A percentile compares a stretch with the other conserved stretches of the same genome.
phyloP scores from a whole-genome alignment of 768 basidiomycete species.

The Tricholoma matsutake region DNA sequence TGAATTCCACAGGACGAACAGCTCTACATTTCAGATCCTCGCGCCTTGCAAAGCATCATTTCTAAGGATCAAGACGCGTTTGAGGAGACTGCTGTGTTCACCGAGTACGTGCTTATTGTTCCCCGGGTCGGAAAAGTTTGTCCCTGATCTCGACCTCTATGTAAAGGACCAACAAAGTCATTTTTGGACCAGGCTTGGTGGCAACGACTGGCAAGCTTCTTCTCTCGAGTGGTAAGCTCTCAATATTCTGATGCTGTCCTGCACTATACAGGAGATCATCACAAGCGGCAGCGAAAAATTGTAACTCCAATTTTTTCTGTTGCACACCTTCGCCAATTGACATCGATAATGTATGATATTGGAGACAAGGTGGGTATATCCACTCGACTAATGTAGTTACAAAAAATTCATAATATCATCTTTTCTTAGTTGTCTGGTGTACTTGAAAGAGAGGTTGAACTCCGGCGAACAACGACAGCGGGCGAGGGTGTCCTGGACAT shows the following conservation, averaged over 20 bases:
- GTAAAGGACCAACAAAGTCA: constrained; percentile 43
- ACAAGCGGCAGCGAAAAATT: constrained; percentile 47
- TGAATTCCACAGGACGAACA: constrained; percentile 37
- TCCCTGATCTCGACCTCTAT: background rate
- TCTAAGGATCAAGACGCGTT: constrained; percentile 47
- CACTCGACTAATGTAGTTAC: background rate
- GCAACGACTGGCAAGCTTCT: constrained; percentile 31
- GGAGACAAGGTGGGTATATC: constrained; percentile 38
- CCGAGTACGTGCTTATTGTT: constrained; percentile 32
- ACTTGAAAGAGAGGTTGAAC: constrained; percentile 22
- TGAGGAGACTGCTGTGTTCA: constrained; percentile 43
- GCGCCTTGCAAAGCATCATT: constrained; percentile 45
- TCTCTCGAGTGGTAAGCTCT: background rate
- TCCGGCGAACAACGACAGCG: constrained; percentile 1
- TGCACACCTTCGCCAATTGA: constrained; percentile 40
- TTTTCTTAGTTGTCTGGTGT: constrained; percentile 27
- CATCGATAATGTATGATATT: constrained; percentile 43
- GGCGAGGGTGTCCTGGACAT: constrained; percentile 35
- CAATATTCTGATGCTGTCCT: background rate
- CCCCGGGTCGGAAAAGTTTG: background rate
- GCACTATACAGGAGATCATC: constrained; percentile 34
- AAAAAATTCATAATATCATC: background rate
- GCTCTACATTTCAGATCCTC: constrained; percentile 48
- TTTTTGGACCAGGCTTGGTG: constrained; percentile 48
- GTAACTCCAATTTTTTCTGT: constrained; percentile 47